These are phyloP conservation scores for Didymella pomorum DNA, from an alignment of 2,329 filamentous ascomycete genomes.

Conservation along the genomic window DNA sequence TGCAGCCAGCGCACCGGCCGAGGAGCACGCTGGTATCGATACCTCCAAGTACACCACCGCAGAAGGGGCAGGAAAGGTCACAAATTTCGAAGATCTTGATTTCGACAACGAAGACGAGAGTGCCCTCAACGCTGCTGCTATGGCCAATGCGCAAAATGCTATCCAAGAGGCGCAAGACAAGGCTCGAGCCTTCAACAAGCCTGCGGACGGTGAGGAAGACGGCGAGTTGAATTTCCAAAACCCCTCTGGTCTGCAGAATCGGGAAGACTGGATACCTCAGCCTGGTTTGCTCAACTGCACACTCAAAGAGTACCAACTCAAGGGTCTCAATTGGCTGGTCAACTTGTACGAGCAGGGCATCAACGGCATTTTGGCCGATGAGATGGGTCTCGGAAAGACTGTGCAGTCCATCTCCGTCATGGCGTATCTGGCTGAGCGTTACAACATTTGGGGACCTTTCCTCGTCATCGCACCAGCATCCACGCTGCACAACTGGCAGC, in stretches of 20 bases:
- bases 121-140: constrained; percentile 79
- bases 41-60: constrained; percentile 56
- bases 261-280: constrained; percentile 80
- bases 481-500: constrained; percentile 98
- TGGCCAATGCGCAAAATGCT: constrained; percentile 95
- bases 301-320: constrained; percentile 98
- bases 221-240: constrained; percentile 99
- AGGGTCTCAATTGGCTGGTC: constrained; percentile 98
- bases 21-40: constrained; percentile 54
- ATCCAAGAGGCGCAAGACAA: constrained; percentile 94
- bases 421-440: constrained; percentile 95
- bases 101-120: constrained; percentile 96
- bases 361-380: constrained; percentile 97
- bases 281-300: constrained; percentile 92
- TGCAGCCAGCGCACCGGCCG: constrained; percentile 55
- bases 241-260: constrained; percentile 90
- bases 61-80: constrained; percentile 74
- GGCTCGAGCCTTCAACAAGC: constrained; percentile 88
- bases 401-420: constrained; percentile 99
- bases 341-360: constrained; percentile 99
- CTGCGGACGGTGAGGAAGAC: constrained; percentile 66
- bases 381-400: constrained; percentile 99
- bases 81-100: constrained; percentile 91
- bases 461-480: constrained; percentile 95
- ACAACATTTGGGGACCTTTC: constrained; percentile 98